Evolutionary conservation across 495 filamentous ascomycete species (phyloP).

Genomic region (Darksidea phi): DNA sequence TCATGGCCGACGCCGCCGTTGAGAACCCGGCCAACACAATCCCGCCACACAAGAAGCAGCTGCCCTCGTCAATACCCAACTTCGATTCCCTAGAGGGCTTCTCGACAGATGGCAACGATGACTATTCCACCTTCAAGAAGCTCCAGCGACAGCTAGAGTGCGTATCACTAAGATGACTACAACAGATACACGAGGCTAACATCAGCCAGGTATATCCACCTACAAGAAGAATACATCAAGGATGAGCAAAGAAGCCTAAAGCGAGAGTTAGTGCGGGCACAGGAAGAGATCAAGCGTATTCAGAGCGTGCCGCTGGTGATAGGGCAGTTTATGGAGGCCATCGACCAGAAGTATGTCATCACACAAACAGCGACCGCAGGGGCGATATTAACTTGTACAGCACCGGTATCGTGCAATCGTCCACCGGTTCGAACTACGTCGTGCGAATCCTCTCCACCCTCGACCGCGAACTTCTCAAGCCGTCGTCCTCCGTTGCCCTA

Average conservation of each 20-base stretch:
- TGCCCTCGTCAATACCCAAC: conserved; percentile 81
- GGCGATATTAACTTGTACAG: conserved; percentile 47
- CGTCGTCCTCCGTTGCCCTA: conserved; percentile 92
- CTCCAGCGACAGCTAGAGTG: conserved; percentile 94
- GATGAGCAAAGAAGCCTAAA: conserved; percentile 99
- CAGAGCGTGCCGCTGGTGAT: conserved; percentile 97
- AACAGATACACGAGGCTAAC: conserved; percentile 40
- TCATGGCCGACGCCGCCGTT: conserved; percentile 80
- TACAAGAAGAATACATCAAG: conserved; percentile 99
- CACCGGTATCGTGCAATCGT: conserved; percentile 97
- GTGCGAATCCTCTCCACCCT: conserved; percentile 97
- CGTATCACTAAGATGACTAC: conserved; percentile 29
- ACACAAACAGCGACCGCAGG: neutral
- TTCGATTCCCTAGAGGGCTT: conserved; percentile 84
- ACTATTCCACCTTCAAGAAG: conserved; percentile 93
- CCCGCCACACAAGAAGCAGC: conserved; percentile 72
- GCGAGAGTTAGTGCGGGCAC: conserved; percentile 91
- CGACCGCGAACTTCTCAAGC: conserved; percentile 95
- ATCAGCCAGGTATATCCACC: conserved; percentile 77
- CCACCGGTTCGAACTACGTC: conserved; percentile 97
- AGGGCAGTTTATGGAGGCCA: conserved; percentile 99
- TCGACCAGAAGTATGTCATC: conserved; percentile 86
- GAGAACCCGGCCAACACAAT: conserved; percentile 73
- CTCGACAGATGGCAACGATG: conserved; percentile 77
- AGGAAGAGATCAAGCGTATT: conserved; percentile 99